phyloP scores from a whole-genome alignment of 2,329 filamentous ascomycete genomes.

The Trichophyton rubrum region DNA sequence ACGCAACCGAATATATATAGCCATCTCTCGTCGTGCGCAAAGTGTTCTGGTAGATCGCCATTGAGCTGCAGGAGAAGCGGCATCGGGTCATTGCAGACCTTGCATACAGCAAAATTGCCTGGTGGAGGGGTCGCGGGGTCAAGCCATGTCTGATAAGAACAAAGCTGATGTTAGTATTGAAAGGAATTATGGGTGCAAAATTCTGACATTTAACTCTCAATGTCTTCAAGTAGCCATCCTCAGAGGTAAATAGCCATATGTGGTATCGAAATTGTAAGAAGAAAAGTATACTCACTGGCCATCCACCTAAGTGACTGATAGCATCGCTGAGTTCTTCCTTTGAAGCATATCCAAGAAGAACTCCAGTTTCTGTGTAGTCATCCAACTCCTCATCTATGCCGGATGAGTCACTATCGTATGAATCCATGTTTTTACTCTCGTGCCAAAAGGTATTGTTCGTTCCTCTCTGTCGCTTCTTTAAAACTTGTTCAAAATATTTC shows the following conservation, averaged over 20 bases:
- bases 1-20: constrained; percentile 79
- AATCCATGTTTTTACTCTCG: constrained; percentile 27
- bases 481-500: not conserved
- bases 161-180: not conserved
- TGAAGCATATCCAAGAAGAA: constrained; percentile 79
- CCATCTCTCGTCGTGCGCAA: constrained; percentile 74
- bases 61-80: constrained; percentile 80
- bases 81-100: constrained; percentile 73
- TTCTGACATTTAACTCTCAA: not conserved
- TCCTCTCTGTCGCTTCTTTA: not conserved
- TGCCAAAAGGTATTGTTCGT: not conserved
- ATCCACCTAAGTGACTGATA: constrained; percentile 78
- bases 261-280: not conserved
- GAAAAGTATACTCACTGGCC: constrained; percentile 51
- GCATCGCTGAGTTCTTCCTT: constrained; percentile 67
- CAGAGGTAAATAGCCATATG: not conserved
- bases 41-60: constrained; percentile 73
- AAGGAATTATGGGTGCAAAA: not conserved
- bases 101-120: constrained; percentile 68
- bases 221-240: not conserved
- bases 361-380: constrained; percentile 53
- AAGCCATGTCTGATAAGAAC: constrained; percentile 59
- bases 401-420: constrained; percentile 80
- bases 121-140: constrained; percentile 59
- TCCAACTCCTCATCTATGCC: constrained; percentile 44